A percentile compares a stretch with the other conserved stretches of the same genome.
Conservation (phyloP, 2,329 filamentous ascomycete species). For the Ophiostoma angusticollis region DNA sequence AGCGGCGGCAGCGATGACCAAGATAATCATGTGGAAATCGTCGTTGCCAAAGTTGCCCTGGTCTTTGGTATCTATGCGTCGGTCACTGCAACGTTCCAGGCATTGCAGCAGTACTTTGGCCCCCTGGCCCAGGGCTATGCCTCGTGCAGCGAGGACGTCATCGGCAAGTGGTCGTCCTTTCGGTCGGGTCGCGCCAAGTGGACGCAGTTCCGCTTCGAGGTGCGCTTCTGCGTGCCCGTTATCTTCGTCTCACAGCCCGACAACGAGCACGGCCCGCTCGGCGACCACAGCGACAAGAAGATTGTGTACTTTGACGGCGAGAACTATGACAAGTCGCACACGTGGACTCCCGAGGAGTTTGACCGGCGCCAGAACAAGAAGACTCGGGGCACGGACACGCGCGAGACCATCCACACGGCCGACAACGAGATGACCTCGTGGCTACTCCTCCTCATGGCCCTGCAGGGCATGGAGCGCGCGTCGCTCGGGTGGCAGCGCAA, state of each 20-base stretch:
- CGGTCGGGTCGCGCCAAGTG: no score
- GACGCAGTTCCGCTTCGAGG: conserved; percentile 35
- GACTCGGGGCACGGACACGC: conserved; percentile 8
- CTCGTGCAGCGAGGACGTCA: conserved; percentile 33
- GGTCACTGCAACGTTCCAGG: conserved; percentile 31
- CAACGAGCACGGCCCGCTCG: conserved; percentile 26
- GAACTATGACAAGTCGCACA: conserved; percentile 18
- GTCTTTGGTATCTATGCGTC: conserved; percentile 35
- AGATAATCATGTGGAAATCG: conserved; percentile 19
- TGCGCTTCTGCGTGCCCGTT: conserved; percentile 34
- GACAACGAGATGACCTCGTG: conserved; percentile 44
- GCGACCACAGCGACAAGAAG: conserved; percentile 16
- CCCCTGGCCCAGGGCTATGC: conserved; percentile 36
- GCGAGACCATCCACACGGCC: conserved; percentile 33
- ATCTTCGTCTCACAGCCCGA: conserved; percentile 33
- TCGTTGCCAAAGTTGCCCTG: conserved; percentile 31
- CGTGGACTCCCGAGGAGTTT: conserved; percentile 13
- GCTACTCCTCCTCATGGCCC: conserved; percentile 34
- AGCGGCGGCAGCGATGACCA: conserved; percentile 8
- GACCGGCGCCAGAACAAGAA: neutral
- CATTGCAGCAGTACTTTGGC: conserved; percentile 36
- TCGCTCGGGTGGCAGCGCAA: conserved; percentile 34
- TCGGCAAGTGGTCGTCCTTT: conserved; percentile 31
- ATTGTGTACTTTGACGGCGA: conserved; percentile 27
- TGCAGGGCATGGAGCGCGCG: conserved; percentile 36